Percentiles rank a stretch among this genome's conserved stretches.
Evolutionary conservation across 2,329 filamentous ascomycete genomes (phyloP).

Genomic region (Trichoderma cornu-damae): DNA sequence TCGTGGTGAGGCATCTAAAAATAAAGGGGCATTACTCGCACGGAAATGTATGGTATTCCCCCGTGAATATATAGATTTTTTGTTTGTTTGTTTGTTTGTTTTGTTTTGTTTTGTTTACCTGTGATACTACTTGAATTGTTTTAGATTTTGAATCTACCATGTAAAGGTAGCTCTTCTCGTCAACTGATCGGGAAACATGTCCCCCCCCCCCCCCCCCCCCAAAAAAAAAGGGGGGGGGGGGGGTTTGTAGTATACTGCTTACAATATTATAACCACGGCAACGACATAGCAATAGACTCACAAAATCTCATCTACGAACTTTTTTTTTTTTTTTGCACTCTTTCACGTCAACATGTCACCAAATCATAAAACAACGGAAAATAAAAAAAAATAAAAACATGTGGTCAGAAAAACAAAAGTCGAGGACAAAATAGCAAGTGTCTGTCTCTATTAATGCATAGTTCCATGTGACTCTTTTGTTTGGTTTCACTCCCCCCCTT

Average conservation of each 20-base stretch:
- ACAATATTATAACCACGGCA: background rate
- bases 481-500: too few relatives aligned
- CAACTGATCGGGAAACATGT: too few relatives aligned
- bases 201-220: too few relatives aligned
- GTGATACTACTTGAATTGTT: background rate
- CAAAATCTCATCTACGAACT: background rate
- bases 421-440: background rate
- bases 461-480: conserved; percentile 21
- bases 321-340: background rate
- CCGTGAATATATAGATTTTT: conserved; percentile 3
- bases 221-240: too few relatives aligned
- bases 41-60: background rate
- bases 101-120: too few relatives aligned
- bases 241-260: too few relatives aligned
- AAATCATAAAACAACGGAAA: background rate
- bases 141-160: background rate
- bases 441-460: conserved; percentile 30
- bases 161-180: too few relatives aligned
- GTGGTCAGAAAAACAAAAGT: too few relatives aligned
- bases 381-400: too few relatives aligned
- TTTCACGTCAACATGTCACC: background rate
- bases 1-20: conserved; percentile 42
- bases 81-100: too few relatives aligned
- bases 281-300: background rate
- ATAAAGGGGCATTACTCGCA: background rate